Evolutionary conservation across 1,139 yeast genomes (phyloP).

Genomic region (Taphrina flavorubra): DNA sequence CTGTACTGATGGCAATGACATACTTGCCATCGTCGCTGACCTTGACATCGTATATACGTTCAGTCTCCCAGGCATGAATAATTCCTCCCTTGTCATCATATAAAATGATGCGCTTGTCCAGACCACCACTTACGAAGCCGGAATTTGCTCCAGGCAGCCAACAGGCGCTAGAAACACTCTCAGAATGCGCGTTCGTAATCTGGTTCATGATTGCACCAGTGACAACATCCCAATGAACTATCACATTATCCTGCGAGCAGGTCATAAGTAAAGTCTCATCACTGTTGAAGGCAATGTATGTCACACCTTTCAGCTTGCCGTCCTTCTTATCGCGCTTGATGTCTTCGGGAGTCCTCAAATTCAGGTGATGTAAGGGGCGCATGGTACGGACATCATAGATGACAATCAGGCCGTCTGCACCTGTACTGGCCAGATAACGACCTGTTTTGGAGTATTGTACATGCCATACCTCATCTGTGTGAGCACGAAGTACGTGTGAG

Average conservation of each 20-base stretch:
- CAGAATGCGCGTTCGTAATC: conserved; percentile 49
- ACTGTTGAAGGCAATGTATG: conserved; percentile 76
- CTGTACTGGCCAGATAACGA: conserved; percentile 72
- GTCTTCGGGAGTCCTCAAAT: conserved; percentile 49
- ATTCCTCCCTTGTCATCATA: conserved; percentile 60
- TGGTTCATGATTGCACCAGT: conserved; percentile 50
- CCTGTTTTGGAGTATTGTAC: conserved; percentile 81
- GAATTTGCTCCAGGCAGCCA: conserved; percentile 64
- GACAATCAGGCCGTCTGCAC: conserved; percentile 68
- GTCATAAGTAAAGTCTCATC: conserved; percentile 70
- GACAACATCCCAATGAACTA: conserved; percentile 68
- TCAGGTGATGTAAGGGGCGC: conserved; percentile 52
- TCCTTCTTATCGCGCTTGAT: conserved; percentile 49
- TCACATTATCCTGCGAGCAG: conserved; percentile 67
- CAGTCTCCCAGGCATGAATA: conserved; percentile 55
- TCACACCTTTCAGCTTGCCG: conserved; percentile 66
- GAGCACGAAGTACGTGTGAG: conserved; percentile 58
- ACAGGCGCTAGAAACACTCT: conserved; percentile 67
- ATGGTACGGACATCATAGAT: conserved; percentile 67
- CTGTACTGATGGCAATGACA: conserved; percentile 68
- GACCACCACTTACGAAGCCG: conserved; percentile 74
- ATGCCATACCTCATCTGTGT: conserved; percentile 83
- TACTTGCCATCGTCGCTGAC: conserved; percentile 68
- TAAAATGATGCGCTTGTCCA: conserved; percentile 72
- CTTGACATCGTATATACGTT: conserved; percentile 71